Evolutionary conservation across 2,329 filamentous ascomycete genomes (phyloP), one percentile per base, ranked within the genome.

Genomic region (Berkeleyomyces rouxiae): DNA sequence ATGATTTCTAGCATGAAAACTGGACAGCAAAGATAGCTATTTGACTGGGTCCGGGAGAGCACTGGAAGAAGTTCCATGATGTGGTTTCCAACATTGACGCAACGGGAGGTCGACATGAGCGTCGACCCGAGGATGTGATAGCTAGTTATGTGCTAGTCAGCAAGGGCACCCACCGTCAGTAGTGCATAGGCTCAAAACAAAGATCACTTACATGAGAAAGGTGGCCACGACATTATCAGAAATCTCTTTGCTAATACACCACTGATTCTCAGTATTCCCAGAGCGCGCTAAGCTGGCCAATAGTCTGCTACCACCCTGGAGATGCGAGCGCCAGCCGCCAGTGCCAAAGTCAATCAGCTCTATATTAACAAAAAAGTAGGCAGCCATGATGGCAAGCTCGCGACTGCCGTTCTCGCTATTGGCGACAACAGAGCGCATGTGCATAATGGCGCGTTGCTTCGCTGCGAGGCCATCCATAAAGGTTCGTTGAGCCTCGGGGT

Each of bases 321-420:
- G 71, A 67, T 79, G 77, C 51, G 73, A 69, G 65, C 74, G 74
- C 77, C 77, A 79, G 63, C 72, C 71, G 31, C 71, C 71, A 64
- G 72, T 74, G 10, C 77, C 75, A 9, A 77, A 68, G 65, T 79
- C 77, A 55, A 79, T 76, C n/a, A 79, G 70, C 59, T 79, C 72
- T 64, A 79, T 77, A 64, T 78, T 78, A 69, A 79, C 72, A 63
- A 79, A 78, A 68, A 79, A 79, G 59, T 79, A 73, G 63, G 78
- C 74, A 1, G 77, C 76, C 7, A 77, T 77, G 13, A 79, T 70
- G 37, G 77, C 70, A 40, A 78, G 74, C 65, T 79, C 76, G 55
- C 73, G 75, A n/a, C 74, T 75, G 1, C 70, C 72, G 5, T 72
- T 69, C 61, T 75, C 71, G 46, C 72, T 67, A 16, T 73, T 71